phyloP scores from a whole-genome alignment of 306 rosid genomes.

The Lathyrus tuberosus region DNA sequence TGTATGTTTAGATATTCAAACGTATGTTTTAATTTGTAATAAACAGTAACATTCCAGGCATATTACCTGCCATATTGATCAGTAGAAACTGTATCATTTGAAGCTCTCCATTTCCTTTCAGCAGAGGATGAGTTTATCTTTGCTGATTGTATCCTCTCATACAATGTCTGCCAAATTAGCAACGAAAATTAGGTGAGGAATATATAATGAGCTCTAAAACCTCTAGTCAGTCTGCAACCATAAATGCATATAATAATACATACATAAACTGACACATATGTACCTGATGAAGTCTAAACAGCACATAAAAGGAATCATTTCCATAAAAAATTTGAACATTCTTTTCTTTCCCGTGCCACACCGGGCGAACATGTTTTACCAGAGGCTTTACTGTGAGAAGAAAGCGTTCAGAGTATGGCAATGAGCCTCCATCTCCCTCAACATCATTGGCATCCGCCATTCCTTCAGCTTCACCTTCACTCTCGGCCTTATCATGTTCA shows the following conservation, averaged over 20 bases:
- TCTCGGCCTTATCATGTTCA: conserved; percentile 87
- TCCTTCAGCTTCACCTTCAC: conserved; percentile 99
- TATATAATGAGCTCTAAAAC: conserved; percentile 19
- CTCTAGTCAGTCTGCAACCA: conserved; percentile 19
- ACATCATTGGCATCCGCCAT: conserved; percentile 90
- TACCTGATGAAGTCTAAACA: conserved; percentile 96
- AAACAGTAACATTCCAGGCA: conserved; percentile 28
- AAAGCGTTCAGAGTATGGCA: conserved; percentile 82
- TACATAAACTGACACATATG: conserved; percentile 35
- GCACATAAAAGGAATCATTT: conserved; percentile 91
- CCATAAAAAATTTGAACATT: conserved; percentile 81
- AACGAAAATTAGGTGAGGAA: conserved; percentile 30
- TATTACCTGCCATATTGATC: conserved; percentile 82
- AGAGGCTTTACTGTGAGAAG: conserved; percentile 85
- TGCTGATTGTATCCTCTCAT: conserved; percentile 91
- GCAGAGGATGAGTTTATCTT: conserved; percentile 88
- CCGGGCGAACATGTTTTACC: conserved; percentile 69
- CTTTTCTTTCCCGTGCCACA: conserved; percentile 60
- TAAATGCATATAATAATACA: conserved; percentile 9
- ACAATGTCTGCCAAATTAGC: conserved; percentile 66
- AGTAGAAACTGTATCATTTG: conserved; percentile 65
- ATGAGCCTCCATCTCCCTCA: conserved; percentile 80
- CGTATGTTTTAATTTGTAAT: conserved; percentile 23
- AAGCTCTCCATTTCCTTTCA: conserved; percentile 89
- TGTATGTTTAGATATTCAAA: conserved; percentile 13